Conservation (phyloP, 495 filamentous ascomycete genomes). For the Trichoderma asperelloides region DNA sequence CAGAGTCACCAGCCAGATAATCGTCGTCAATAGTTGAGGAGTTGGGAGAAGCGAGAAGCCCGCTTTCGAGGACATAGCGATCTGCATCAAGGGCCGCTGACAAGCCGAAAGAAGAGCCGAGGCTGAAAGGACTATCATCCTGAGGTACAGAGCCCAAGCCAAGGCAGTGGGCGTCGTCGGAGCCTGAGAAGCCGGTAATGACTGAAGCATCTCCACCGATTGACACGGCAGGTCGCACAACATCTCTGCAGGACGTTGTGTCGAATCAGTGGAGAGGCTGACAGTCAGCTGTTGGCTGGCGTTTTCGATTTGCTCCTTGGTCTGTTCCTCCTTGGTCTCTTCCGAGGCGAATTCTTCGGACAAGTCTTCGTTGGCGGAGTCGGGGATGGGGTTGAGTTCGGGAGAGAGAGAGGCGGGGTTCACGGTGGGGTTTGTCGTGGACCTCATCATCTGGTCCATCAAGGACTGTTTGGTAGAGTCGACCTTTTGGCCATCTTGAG, state of each 20-base stretch:
- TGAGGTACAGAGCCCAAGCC: conserved; percentile 52
- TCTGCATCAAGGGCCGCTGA: conserved; percentile 46
- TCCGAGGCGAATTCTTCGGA: conserved; percentile 6
- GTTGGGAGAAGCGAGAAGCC: conserved; percentile 61
- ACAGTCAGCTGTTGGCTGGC: conserved; percentile 27
- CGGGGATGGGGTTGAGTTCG: conserved; percentile 36
- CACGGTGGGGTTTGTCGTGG: conserved; percentile 35
- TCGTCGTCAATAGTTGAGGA: conserved; percentile 66
- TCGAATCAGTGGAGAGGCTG: conserved; percentile 66
- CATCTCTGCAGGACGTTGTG: conserved; percentile 99
- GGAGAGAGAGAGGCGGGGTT: conserved; percentile 48
- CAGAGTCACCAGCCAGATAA: conserved; percentile 76
- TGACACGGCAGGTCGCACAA: conserved; percentile 99
- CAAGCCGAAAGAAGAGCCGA: conserved; percentile 59
- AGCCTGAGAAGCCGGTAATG: conserved; percentile 50
- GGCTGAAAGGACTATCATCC: conserved; percentile 60
- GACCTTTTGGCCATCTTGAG: conserved; percentile 25
- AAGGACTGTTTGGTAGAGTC: conserved; percentile 17
- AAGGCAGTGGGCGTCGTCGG: conserved; percentile 43
- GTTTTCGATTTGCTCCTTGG: conserved; percentile 16
- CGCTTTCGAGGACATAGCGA: conserved; percentile 68
- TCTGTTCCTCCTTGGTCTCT: conserved; percentile 14
- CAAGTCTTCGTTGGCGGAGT: conserved; percentile 16
- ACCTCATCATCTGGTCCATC: conserved; percentile 30
- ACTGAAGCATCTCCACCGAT: conserved; percentile 53